These are phyloP conservation scores for Mangifera indica DNA, from an alignment of 345 rosid genomes.

Conservation along the genomic window DNA sequence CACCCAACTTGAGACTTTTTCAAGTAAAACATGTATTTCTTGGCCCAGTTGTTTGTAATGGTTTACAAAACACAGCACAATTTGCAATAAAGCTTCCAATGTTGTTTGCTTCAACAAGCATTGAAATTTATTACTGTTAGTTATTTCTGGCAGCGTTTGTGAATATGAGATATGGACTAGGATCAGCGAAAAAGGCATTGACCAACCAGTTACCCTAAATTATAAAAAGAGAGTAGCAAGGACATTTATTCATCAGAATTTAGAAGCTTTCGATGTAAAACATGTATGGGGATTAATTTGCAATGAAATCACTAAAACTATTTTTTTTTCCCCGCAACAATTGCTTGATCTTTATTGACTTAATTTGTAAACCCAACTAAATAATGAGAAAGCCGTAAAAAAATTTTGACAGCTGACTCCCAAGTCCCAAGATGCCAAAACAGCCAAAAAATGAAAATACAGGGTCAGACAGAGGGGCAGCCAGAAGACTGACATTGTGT, in stretches of 20 bases:
- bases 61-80: neutral
- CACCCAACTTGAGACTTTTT: neutral
- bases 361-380: neutral
- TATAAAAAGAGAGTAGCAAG: neutral
- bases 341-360: neutral
- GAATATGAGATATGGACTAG: neutral
- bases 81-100: neutral
- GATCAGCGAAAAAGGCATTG: neutral
- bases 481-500: slow-evolving; percentile 9
- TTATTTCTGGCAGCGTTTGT: neutral
- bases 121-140: neutral
- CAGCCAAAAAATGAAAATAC: neutral
- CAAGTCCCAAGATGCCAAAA: neutral
- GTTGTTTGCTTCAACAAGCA: neutral
- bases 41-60: too few species aligned
- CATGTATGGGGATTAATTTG: too few species aligned
- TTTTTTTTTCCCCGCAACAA: slow-evolving; percentile 1
- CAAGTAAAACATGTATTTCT: neutral
- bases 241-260: neutral
- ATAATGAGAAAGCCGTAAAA: neutral
- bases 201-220: neutral
- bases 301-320: neutral
- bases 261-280: neutral
- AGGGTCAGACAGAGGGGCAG: neutral
- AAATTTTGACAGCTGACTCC: neutral